Base-by-base conservation (phyloP, 2,329 filamentous ascomycete genomes). In the Whalleya microplaca region DNA sequence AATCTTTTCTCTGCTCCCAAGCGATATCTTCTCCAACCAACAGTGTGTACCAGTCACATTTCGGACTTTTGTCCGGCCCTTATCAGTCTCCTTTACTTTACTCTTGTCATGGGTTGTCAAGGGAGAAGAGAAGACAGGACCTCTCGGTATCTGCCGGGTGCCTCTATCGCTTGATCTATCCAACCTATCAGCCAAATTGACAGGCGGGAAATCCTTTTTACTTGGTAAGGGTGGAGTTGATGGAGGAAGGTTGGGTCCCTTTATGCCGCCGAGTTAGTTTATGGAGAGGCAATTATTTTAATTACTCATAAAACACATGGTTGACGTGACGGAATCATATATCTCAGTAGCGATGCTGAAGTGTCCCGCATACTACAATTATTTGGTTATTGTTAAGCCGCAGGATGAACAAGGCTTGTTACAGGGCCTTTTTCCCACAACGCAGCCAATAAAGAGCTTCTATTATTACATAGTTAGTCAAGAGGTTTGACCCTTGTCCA, bases 281-380 rank as follows among this genome's bases (percentile, higher is more conserved):
- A 42, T 53, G 51, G 47, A 51, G 46, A 41, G 45, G 20, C n/a
- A 42, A 32, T 48, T 21, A 21, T 52, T 48, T 49, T 49, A 47
- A 48, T 45, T 44, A 47, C 42, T 45, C 45, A 56, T 51, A 48
- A 59, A 51, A 53, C 53, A 50, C 57, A 56, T 54, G 53, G 48
- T 54, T 54, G 53, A 52, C 54, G 50, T 60, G 53, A 56, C 50
- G 57, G 48, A 56, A 53, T 59, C 52, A 41, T 40, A 58, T n/a
- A n/a, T n/a, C n/a, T n/a, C n/a, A n/a, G n/a, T 29, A 29, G 12
- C 27, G 27, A 6, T 37, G 32, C 10, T 27, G 23, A 27, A 9
- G 23, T 27, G 32, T 37, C 32, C 32, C 32, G 32, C 32, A 37
- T 37, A 37, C 32, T 16, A 27, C 23, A 27, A 9, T 27, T 27